These are phyloP conservation scores for Penicilliopsis zonata DNA, from an alignment of 495 filamentous ascomycete species.

Conservation along the genomic window DNA sequence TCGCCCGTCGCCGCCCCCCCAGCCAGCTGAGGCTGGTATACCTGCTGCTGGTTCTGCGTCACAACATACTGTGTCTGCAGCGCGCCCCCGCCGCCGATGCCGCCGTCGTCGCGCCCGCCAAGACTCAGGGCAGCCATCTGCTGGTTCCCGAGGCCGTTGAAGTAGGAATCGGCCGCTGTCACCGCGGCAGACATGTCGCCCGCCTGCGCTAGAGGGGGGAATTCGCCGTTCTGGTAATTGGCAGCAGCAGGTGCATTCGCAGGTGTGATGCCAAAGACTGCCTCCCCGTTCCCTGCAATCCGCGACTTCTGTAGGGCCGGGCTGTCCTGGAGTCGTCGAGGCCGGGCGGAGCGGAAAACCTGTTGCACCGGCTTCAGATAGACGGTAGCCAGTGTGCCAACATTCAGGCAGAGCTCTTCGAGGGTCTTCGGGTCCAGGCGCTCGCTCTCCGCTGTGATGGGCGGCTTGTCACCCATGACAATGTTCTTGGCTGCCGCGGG, in stretches of 20 bases:
- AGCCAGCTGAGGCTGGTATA: conserved; percentile 38
- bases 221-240: conserved; percentile 14
- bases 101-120: conserved; percentile 30
- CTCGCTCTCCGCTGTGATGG: conserved; percentile 93
- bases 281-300: conserved; percentile 27
- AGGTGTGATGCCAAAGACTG: conserved; percentile 17
- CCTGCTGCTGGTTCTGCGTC: conserved; percentile 41
- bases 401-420: conserved; percentile 93
- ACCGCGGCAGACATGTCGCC: conserved; percentile 55
- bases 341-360: conserved; percentile 86
- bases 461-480: conserved; percentile 94
- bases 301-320: conserved; percentile 70
- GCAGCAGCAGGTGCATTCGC: conserved; percentile 9
- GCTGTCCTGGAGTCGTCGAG: conserved; percentile 61
- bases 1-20: conserved; percentile 38
- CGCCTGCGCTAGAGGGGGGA: conserved; percentile 9
- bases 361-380: conserved; percentile 97
- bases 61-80: conserved; percentile 38
- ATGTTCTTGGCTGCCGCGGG: conserved; percentile 74
- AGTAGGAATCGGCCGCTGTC: conserved; percentile 76
- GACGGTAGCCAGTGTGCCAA: conserved; percentile 92
- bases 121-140: conserved; percentile 61
- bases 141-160: conserved; percentile 56
- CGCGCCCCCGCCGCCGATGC: conserved; percentile 23
- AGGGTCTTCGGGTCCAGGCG: conserved; percentile 84